These are phyloP conservation scores for Aspergillus awamori DNA, from an alignment of 2,329 filamentous ascomycete species.

Conservation along the genomic window DNA sequence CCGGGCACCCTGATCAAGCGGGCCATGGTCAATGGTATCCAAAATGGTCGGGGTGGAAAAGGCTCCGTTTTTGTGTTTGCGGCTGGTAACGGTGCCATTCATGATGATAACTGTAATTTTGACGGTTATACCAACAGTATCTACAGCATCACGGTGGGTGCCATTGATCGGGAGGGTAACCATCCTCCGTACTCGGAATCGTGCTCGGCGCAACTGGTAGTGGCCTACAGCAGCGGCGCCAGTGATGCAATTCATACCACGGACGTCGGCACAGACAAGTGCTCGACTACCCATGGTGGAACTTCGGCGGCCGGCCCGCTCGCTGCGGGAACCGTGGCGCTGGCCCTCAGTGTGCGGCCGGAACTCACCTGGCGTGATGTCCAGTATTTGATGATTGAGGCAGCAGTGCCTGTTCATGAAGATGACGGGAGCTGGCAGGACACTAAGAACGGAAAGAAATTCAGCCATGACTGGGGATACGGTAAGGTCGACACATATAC, in stretches of 20 bases:
- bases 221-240: conserved; percentile 92
- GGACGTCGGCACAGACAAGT: conserved; percentile 81
- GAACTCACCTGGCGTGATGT: conserved; percentile 92
- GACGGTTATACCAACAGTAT: conserved; percentile 99
- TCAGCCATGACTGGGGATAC: conserved; percentile 93
- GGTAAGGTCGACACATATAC: conserved; percentile 90
- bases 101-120: conserved; percentile 97
- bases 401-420: conserved; percentile 76
- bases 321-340: conserved; percentile 86
- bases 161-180: conserved; percentile 81
- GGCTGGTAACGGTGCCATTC: conserved; percentile 85
- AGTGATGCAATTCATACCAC: conserved; percentile 93
- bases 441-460: conserved; percentile 79
- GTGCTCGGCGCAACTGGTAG: conserved; percentile 92
- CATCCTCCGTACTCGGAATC: conserved; percentile 96
- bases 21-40: conserved; percentile 89
- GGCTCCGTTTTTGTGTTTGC: conserved; percentile 97
- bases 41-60: conserved; percentile 78
- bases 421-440: conserved; percentile 78
- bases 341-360: conserved; percentile 81
- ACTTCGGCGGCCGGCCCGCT: conserved; percentile 94
- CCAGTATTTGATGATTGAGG: conserved; percentile 86
- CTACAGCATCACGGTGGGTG: conserved; percentile 95
- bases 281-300: conserved; percentile 82
- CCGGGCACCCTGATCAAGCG: conserved; percentile 84